A percentile compares a stretch with the other conserved stretches of the same genome.
phyloP scores from a whole-genome alignment of 2,329 filamentous ascomycete genomes.

The Hypoxylon sp. region DNA sequence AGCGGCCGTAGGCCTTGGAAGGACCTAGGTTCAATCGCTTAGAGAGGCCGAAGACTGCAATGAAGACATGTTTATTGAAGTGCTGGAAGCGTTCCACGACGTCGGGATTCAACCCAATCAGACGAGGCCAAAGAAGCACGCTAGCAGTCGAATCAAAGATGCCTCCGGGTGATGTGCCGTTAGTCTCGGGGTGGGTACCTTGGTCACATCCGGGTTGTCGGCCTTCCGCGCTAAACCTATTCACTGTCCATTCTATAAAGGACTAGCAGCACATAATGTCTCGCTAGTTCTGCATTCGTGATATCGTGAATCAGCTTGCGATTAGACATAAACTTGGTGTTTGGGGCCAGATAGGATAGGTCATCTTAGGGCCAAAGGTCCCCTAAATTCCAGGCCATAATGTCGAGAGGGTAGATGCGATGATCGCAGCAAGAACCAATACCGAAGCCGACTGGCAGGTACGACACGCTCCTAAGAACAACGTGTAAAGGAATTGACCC shows the following conservation, averaged over 20 bases:
- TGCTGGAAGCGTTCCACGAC: neutral
- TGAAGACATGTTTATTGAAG: neutral
- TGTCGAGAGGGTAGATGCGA: no score
- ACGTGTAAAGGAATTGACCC: no score
- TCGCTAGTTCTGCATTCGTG: no score
- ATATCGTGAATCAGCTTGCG: neutral
- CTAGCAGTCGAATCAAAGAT: neutral
- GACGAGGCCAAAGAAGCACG: neutral
- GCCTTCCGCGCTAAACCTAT: no score
- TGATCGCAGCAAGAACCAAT: no score
- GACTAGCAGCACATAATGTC: no score
- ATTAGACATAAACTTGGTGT: neutral
- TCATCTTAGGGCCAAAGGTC: no score
- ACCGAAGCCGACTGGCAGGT: no score
- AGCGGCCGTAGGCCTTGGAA: neutral
- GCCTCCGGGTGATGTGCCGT: neutral
- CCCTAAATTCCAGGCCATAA: no score
- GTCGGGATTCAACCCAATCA: neutral
- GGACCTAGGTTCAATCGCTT: neutral
- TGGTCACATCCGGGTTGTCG: neutral
- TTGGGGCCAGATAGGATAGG: no score
- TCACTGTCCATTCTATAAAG: no score
- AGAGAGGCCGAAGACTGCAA: neutral
- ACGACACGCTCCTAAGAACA: no score
- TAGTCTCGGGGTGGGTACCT: neutral